Conservation (phyloP, 768 basidiomycete species). For the Boletus fagicola region DNA sequence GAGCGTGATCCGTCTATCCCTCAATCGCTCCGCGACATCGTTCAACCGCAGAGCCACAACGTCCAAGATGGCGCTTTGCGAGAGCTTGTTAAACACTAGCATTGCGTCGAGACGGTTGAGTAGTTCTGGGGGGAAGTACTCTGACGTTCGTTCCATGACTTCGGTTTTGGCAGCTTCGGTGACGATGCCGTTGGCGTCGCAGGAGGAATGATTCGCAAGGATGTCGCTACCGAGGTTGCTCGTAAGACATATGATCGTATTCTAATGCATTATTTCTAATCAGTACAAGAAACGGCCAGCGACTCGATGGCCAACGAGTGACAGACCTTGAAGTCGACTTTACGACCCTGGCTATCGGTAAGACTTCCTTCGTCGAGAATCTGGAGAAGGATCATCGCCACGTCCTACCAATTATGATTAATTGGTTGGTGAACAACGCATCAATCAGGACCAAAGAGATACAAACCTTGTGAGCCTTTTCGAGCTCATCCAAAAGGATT, state of each 20-base stretch:
- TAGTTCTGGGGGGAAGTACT: slow-evolving; percentile 87
- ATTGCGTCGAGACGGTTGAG: slow-evolving; percentile 87
- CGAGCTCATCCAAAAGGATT: slow-evolving; percentile 63
- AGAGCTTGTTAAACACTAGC: slow-evolving; percentile 89
- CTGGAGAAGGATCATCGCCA: slow-evolving; percentile 86
- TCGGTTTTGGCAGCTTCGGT: slow-evolving; percentile 57
- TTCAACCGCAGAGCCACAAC: slow-evolving; percentile 74
- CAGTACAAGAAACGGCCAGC: not conserved
- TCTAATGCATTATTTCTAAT: slow-evolving; percentile 39
- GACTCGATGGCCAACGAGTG: not conserved
- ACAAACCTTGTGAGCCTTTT: slow-evolving; percentile 77
- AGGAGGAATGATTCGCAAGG: slow-evolving; percentile 65
- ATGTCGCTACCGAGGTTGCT: slow-evolving; percentile 85
- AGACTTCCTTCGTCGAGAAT: slow-evolving; percentile 88
- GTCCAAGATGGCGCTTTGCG: slow-evolving; percentile 65
- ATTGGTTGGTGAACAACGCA: not conserved
- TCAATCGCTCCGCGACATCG: slow-evolving; percentile 69
- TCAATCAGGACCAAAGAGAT: not conserved
- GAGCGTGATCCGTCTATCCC: slow-evolving; percentile 62
- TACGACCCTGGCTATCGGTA: slow-evolving; percentile 89
- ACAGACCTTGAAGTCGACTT: slow-evolving; percentile 82
- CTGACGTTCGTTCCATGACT: slow-evolving; percentile 72
- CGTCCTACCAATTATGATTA: slow-evolving; percentile 49
- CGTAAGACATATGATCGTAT: slow-evolving; percentile 89
- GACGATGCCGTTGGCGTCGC: slow-evolving; percentile 60